Conservation (phyloP, 257 asterid genomes). For the Knoxia roxburghii region DNA sequence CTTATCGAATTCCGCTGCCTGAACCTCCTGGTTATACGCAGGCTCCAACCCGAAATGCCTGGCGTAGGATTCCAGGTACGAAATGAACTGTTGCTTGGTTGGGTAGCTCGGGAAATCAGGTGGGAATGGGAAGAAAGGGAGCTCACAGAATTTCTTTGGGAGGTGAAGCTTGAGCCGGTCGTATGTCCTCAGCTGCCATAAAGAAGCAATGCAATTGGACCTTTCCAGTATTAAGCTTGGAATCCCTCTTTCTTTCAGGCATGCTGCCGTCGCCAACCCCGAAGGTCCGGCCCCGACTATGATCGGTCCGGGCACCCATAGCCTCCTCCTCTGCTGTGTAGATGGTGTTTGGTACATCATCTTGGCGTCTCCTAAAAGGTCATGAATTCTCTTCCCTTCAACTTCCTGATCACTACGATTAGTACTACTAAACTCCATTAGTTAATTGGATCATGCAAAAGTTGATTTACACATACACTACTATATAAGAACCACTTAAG, state of each 20-base stretch:
- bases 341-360: conserved; percentile 12
- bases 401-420: too few relatives aligned
- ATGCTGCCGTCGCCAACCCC: conserved; percentile 38
- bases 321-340: neutral
- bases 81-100: conserved; percentile 26
- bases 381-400: conserved; percentile 20
- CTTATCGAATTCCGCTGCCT: conserved; percentile 23
- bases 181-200: conserved; percentile 36
- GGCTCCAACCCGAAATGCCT: conserved; percentile 24
- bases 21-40: conserved; percentile 21
- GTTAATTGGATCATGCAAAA: too few relatives aligned
- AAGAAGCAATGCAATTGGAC: conserved; percentile 36
- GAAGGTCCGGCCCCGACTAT: conserved; percentile 45
- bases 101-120: conserved; percentile 28
- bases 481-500: too few relatives aligned
- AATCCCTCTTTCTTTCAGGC: conserved; percentile 27
- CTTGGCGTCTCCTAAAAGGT: neutral
- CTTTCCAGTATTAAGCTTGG: conserved; percentile 30
- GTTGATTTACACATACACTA: too few relatives aligned
- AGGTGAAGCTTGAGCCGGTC: conserved; percentile 36
- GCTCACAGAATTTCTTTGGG: conserved; percentile 34
- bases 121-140: conserved; percentile 30
- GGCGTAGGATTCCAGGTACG: conserved; percentile 28
- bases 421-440: conserved; percentile 9
- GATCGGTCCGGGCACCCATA: conserved; percentile 17